Conservation (phyloP, 257 asterid genomes). For the Anisodus acutangulus region DNA sequence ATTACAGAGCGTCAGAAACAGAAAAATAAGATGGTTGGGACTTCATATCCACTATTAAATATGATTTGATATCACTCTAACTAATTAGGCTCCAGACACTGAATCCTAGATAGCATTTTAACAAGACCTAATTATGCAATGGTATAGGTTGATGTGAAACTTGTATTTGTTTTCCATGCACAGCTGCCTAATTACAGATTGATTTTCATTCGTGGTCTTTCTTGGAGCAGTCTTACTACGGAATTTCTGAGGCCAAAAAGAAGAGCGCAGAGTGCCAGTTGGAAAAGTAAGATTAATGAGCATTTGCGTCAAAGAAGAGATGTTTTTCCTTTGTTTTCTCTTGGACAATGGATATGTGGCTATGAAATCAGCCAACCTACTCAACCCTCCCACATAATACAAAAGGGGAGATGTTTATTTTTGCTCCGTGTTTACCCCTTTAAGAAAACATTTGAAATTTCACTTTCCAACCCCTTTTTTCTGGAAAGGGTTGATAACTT, state of each 20-base stretch:
- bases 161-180: conserved; percentile 19
- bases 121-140: neutral
- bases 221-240: conserved; percentile 13
- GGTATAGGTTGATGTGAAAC: neutral
- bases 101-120: conserved; percentile 6
- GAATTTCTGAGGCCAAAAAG: conserved; percentile 23
- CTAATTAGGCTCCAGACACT: neutral
- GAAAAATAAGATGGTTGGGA: neutral
- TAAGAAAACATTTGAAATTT: neutral
- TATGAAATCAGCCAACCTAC: conserved; percentile 20
- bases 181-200: conserved; percentile 9
- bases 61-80: neutral
- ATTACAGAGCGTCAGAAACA: conserved; percentile 13
- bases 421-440: neutral
- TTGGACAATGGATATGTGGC: conserved; percentile 7
- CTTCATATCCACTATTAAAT: conserved; percentile 16
- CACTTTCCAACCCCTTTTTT: neutral
- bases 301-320: conserved; percentile 13
- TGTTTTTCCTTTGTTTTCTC: conserved; percentile 12
- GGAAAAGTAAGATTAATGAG: conserved; percentile 16
- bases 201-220: conserved; percentile 9
- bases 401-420: neutral
- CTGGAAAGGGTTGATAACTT: neutral
- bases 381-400: conserved; percentile 14
- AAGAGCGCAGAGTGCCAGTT: neutral